A percentile compares a stretch with the other conserved stretches of the same genome.
Evolutionary conservation across 495 filamentous ascomycete genomes (phyloP).

Genomic region (Neurospora sp.): DNA sequence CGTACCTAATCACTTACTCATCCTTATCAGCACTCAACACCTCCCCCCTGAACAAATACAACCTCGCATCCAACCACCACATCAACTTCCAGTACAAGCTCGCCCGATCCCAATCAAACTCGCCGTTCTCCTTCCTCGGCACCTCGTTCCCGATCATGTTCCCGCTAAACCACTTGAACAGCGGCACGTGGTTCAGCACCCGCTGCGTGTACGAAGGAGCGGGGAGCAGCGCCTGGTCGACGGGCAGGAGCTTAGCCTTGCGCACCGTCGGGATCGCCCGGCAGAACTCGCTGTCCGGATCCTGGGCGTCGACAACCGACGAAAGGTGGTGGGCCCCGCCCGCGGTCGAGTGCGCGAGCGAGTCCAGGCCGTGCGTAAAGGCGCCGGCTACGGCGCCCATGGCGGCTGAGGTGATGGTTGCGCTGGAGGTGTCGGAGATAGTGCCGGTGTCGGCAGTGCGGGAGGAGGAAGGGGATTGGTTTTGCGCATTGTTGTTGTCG

Average conservation of each 20-base stretch:
- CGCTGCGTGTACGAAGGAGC: conserved; percentile 50
- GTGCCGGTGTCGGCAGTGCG: conserved; percentile 40
- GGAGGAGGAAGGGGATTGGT: conserved; percentile 34
- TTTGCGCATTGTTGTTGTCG: conserved; percentile 7
- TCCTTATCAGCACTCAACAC: conserved; percentile 41
- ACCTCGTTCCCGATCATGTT: conserved; percentile 74
- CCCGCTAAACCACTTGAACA: conserved; percentile 59
- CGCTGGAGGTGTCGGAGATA: conserved; percentile 38
- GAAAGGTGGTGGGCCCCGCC: neutral
- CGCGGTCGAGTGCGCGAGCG: neutral
- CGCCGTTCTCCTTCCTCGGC: conserved; percentile 65
- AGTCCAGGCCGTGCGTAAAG: conserved; percentile 4
- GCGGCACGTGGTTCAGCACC: conserved; percentile 49
- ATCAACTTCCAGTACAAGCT: conserved; percentile 66
- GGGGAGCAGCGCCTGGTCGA: conserved; percentile 56
- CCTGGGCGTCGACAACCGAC: neutral
- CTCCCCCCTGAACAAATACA: conserved; percentile 39
- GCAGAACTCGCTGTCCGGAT: conserved; percentile 22
- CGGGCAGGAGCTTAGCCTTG: conserved; percentile 39
- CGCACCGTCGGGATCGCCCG: conserved; percentile 36
- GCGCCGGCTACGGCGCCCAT: conserved; percentile 14
- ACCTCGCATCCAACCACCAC: conserved; percentile 38
- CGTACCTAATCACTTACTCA: conserved; percentile 17
- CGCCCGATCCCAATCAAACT: conserved; percentile 65
- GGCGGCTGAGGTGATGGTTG: conserved; percentile 43